phyloP scores from a whole-genome alignment of 176 grass and related monocot species.

The Cenchrus purpureus region DNA sequence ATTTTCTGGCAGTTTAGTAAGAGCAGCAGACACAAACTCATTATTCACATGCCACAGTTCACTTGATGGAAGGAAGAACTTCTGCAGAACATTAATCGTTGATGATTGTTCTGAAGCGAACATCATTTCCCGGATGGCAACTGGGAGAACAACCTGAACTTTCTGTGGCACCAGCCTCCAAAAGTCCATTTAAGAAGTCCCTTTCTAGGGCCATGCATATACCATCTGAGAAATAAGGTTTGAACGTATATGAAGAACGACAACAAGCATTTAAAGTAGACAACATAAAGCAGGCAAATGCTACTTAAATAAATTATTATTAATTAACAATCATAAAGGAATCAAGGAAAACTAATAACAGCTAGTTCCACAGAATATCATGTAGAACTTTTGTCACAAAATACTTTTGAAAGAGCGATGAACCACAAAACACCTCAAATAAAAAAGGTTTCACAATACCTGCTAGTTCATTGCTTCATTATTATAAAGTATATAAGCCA shows the following conservation, averaged over 20 bases:
- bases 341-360: not conserved
- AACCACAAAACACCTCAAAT: constrained; percentile 17
- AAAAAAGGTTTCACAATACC: not conserved
- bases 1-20: constrained; percentile 58
- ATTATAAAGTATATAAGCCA: not conserved
- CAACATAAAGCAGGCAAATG: not conserved
- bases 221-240: constrained; percentile 59
- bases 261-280: not conserved
- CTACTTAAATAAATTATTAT: not conserved
- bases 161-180: constrained; percentile 73
- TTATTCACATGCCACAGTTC: constrained; percentile 57
- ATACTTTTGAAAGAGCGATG: not conserved
- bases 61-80: constrained; percentile 49
- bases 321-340: not conserved
- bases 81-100: constrained; percentile 53
- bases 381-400: not conserved
- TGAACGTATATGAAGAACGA: constrained; percentile 4
- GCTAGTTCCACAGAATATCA: not conserved
- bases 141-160: constrained; percentile 50
- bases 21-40: constrained; percentile 33
- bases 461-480: not conserved
- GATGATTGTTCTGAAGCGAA: constrained; percentile 34
- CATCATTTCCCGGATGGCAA: constrained; percentile 53
- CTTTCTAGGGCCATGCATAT: constrained; percentile 43
- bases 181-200: constrained; percentile 63